A percentile compares a stretch with the other conserved stretches of the same genome.
These are phyloP conservation scores for Flaveria ramosissima DNA, from an alignment of 129 eudicot species.

Conservation along the genomic window DNA sequence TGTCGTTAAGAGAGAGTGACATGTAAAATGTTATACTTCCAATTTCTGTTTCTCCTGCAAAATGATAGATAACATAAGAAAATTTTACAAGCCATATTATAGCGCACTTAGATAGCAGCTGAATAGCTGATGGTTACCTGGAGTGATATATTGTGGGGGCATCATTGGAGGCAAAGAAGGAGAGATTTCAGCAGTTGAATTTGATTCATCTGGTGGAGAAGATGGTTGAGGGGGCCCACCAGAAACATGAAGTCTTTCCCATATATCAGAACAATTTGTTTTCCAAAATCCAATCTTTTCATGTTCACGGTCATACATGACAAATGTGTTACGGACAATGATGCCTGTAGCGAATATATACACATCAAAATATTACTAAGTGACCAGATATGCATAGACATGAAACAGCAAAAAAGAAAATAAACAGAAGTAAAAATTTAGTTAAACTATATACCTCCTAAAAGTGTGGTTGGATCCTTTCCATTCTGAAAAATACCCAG, in stretches of 20 bases:
- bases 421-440: neutral
- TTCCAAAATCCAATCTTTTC: slow-evolving; percentile 97
- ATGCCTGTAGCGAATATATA: slow-evolving; percentile 53
- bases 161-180: slow-evolving; percentile 61
- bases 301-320: slow-evolving; percentile 90
- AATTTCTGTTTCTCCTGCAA: slow-evolving; percentile 61
- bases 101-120: slow-evolving; percentile 10
- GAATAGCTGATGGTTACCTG: slow-evolving; percentile 44
- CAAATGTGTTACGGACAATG: slow-evolving; percentile 91
- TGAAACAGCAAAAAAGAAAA: neutral
- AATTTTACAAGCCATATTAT: neutral
- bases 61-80: neutral
- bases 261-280: slow-evolving; percentile 91
- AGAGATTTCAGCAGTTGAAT: slow-evolving; percentile 43
- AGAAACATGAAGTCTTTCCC: slow-evolving; percentile 67
- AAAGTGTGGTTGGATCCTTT: slow-evolving; percentile 91
- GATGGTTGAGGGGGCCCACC: slow-evolving; percentile 49
- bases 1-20: slow-evolving; percentile 45
- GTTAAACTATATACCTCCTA: slow-evolving; percentile 66
- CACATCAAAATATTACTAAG: slow-evolving; percentile 6
- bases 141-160: slow-evolving; percentile 43
- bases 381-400: neutral
- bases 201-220: slow-evolving; percentile 40
- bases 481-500: slow-evolving; percentile 94
- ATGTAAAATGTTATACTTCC: slow-evolving; percentile 67